phyloP scores from a whole-genome alignment of 352 stramenopile genomes.

The Pythium dissimile region DNA sequence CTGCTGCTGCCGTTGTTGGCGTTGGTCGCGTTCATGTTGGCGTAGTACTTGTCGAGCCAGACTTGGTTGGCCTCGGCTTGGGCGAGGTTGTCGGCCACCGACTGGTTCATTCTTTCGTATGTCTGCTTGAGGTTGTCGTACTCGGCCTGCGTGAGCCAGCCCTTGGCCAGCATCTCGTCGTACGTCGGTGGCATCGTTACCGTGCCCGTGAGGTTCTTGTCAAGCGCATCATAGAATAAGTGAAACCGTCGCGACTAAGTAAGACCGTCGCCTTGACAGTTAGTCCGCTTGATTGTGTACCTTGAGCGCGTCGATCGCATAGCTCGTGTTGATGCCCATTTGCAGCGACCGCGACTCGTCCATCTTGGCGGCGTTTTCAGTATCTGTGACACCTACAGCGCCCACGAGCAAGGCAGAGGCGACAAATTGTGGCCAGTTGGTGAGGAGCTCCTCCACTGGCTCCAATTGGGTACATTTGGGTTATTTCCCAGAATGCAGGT shows the following conservation, averaged over 20 bases:
- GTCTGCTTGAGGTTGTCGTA: slow-evolving; percentile 8
- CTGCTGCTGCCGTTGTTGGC: background rate
- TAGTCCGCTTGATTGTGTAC: background rate
- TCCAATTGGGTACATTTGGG: background rate
- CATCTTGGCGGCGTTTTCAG: background rate
- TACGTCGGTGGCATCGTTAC: slow-evolving; percentile 2
- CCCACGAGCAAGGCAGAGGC: background rate
- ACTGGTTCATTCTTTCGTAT: slow-evolving; percentile 7
- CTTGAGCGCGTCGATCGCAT: slow-evolving; percentile 9
- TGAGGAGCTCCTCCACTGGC: background rate
- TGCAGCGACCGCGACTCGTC: background rate
- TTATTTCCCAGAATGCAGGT: no score
- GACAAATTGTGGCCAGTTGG: background rate
- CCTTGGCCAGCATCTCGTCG: slow-evolving; percentile 6
- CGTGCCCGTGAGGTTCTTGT: slow-evolving; percentile 3
- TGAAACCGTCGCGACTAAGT: background rate
- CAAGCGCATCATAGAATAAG: background rate
- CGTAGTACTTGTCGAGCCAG: slow-evolving; percentile 8
- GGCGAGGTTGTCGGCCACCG: background rate
- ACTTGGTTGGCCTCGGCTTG: slow-evolving; percentile 2
- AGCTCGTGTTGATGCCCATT: slow-evolving; percentile 6
- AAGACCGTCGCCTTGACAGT: background rate
- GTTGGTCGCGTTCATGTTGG: slow-evolving; percentile 1
- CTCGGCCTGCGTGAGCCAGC: slow-evolving; percentile 6
- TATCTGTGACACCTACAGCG: background rate